These are phyloP conservation scores for Penicillium ochrochloron DNA, from an alignment of 495 filamentous ascomycete genomes.

Conservation along the genomic window DNA sequence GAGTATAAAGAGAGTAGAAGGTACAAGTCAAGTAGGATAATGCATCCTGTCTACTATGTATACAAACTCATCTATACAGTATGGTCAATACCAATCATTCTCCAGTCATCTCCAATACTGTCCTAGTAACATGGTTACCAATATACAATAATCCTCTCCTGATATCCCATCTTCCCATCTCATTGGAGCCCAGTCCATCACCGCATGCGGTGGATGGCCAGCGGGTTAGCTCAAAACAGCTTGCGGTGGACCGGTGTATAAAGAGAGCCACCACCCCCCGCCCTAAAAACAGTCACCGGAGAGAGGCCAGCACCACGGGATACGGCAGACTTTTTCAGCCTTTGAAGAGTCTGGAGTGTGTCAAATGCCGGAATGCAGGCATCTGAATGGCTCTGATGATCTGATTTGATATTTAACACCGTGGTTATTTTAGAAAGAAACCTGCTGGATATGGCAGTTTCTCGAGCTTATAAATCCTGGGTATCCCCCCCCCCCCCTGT, in stretches of 20 bases:
- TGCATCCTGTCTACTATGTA: neutral
- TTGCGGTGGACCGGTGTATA: slow-evolving; percentile 34
- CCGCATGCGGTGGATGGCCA: slow-evolving; percentile 18
- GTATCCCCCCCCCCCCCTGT: neutral
- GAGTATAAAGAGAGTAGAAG: neutral
- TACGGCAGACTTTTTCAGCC: slow-evolving; percentile 20
- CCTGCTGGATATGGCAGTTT: neutral
- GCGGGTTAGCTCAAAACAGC: slow-evolving; percentile 16
- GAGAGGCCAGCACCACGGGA: slow-evolving; percentile 17
- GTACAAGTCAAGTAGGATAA: neutral
- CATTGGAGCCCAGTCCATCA: neutral
- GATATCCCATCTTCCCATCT: neutral
- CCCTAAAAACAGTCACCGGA: slow-evolving; percentile 36
- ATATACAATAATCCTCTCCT: neutral
- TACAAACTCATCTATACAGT: neutral
- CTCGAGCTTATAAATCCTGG: slow-evolving; percentile 17
- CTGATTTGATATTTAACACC: neutral
- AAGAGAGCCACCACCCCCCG: slow-evolving; percentile 17
- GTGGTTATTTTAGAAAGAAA: neutral
- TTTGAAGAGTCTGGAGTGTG: neutral
- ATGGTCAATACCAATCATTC: neutral
- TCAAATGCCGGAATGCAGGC: neutral
- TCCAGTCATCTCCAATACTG: neutral
- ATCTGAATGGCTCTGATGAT: neutral
- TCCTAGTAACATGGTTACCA: neutral